phyloP scores from a whole-genome alignment of 2,329 filamentous ascomycete genomes.

The Graphilbum fragrans region DNA sequence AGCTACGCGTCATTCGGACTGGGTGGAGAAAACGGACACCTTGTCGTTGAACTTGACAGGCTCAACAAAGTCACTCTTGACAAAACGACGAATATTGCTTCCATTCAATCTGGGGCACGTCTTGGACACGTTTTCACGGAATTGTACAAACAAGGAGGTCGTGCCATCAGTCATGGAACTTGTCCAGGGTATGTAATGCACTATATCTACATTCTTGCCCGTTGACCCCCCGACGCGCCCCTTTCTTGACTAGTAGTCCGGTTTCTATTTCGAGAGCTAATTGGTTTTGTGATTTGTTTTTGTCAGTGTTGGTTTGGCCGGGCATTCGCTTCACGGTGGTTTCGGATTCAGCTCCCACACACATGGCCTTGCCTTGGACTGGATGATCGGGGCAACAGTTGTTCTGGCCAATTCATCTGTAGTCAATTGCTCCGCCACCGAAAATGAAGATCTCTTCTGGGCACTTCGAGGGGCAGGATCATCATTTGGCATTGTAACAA shows the following conservation, averaged over 20 bases:
- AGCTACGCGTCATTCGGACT: slow-evolving; percentile 36
- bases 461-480: slow-evolving; percentile 26
- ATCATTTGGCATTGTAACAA: slow-evolving; percentile 29
- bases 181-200: slow-evolving; percentile 39
- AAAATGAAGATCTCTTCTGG: slow-evolving; percentile 27
- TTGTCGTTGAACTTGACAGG: slow-evolving; percentile 33
- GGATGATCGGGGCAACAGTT: slow-evolving; percentile 21
- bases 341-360: slow-evolving; percentile 25
- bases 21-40: slow-evolving; percentile 33
- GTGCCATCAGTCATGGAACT: slow-evolving; percentile 36
- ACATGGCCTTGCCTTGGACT: slow-evolving; percentile 22
- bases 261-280: too few species aligned
- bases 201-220: too few species aligned
- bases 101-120: slow-evolving; percentile 34
- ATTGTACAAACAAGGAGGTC: slow-evolving; percentile 23
- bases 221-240: too few species aligned
- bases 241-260: too few species aligned
- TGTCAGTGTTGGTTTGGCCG: slow-evolving; percentile 25
- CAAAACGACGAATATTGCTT: slow-evolving; percentile 24
- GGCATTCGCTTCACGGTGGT: slow-evolving; percentile 26
- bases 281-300: too few species aligned
- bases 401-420: slow-evolving; percentile 23
- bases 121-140: slow-evolving; percentile 33
- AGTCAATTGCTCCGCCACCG: slow-evolving; percentile 18
- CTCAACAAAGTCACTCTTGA: slow-evolving; percentile 31